Evolutionary conservation across 441 rosid genomes (phyloP), one percentile per base, ranked within the genome.

Genomic region (Macaranga tanarius): DNA sequence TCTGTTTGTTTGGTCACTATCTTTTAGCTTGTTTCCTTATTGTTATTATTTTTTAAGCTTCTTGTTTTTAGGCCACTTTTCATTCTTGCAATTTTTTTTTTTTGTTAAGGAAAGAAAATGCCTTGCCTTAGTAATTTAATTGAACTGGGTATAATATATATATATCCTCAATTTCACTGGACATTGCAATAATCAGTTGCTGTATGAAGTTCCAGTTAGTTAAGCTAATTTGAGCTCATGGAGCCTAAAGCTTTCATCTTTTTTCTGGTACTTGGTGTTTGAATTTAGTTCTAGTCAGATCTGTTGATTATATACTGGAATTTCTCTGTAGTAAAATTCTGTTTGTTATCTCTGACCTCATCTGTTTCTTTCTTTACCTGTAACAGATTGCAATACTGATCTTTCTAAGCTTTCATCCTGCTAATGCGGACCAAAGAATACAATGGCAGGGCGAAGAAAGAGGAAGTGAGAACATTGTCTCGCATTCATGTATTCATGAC

Each of bases 401-500:
- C 70, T 62, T 87, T 45, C 79, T 89, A 69, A 87, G 86, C 79
- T 71, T 72, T 19, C 85, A 75, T 80, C 87, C 83, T 81, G 76
- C 79, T 65, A 67, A 77, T 58, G 92, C 84, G 0, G 82, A 83
- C 54, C 58, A 73, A 22, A 76, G 71, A 17, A 40, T 74, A 50
- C 88, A 69, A 62, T 55, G 83, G 80, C 81, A 77, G 62, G 85
- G 77, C 74, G 54, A 75, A 42, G 89, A 79, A 62, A 82, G 82
- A 67, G 90, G 79, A 79, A 81, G 68, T 71, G 84, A 79, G 52
- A 80, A 74, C 31, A 62, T 91, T 66, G 77, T 76, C 20, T 83
- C 97, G 16, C 99, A 95, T 81, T 95, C 99, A 13, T 95, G 99
- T 59, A 95, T 95, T 61, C 99, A 95, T 78, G 99, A 89, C 82